Base-by-base conservation (phyloP, 2,329 filamentous ascomycete species). In the Xylariales sp. region DNA sequence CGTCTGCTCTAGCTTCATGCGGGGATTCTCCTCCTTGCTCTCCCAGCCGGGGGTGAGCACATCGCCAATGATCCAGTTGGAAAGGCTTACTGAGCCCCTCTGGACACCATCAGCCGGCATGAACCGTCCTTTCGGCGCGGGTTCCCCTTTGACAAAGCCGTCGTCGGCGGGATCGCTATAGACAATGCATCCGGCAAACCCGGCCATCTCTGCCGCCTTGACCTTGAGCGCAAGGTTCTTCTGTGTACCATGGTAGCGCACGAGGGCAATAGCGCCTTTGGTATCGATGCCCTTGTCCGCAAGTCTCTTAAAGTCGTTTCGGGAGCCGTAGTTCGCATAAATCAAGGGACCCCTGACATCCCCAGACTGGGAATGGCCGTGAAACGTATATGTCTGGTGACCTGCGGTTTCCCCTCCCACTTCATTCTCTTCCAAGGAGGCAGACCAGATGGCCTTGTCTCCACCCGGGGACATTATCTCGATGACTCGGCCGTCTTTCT, bases 91-190 rank as follows among this genome's bases (percentile, higher is more conserved):
- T 4, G 89, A 87, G 3, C 91, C 94, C 75, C 95, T 86, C 78
- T 96, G 93, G 2, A 97, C 92, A 53, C 90, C 92, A 75, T 96
- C 93, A 1, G 86, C 85, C 0, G 94, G 93, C 87, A 95, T 91
- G 79, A 86, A 97, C 30, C 89, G 88, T 43, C 94, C 94, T 30
- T 91, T 83, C 0, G 95, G 94, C 72, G 90, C 94, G 0, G 88
- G 85, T 0, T 89, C 84, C 3, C 94, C 94, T 72, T 88, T 87
- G 34, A 87, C 79, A 75, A 94, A 96, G 1, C 94, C 94, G 76
- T 97, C 92, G 58, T 97, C 91, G 1, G 86, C 85, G 0, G 95
- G 95, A 77, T 98, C 96, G 59, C 91, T 97, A 82, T 97, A 99
- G 65, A 97, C 92, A 64, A 99, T 87, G 75, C 93, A 97, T 14